Percentiles rank a stretch among this genome's conserved stretches.
phyloP scores from a whole-genome alignment of 2,329 filamentous ascomycete genomes.

The Fusarium sacchari region DNA sequence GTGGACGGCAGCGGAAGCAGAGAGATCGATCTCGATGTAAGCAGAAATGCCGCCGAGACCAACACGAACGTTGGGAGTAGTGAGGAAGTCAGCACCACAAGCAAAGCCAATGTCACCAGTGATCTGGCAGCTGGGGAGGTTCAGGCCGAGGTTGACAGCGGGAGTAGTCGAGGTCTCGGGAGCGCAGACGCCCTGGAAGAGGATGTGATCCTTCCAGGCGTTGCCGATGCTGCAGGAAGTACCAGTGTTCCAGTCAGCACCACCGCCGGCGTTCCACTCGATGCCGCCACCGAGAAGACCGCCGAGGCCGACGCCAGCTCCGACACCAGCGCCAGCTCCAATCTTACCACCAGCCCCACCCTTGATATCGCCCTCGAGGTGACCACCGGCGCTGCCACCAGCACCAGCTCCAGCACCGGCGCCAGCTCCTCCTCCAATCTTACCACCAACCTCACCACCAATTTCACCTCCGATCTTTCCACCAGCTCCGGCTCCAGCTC shows the following conservation, averaged over 20 bases:
- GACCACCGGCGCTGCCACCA: neutral
- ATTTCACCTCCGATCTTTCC: neutral
- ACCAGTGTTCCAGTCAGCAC: slow-evolving; percentile 6
- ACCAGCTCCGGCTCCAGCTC: neutral
- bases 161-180: slow-evolving; percentile 30
- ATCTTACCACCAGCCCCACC: neutral
- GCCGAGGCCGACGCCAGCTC: neutral
- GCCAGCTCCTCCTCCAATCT: neutral
- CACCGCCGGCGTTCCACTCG: slow-evolving; percentile 9
- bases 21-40: slow-evolving; percentile 61
- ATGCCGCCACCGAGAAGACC: slow-evolving; percentile 11
- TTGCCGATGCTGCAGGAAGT: slow-evolving; percentile 31
- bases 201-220: slow-evolving; percentile 27
- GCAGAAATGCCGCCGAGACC: slow-evolving; percentile 62
- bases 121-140: slow-evolving; percentile 51
- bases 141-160: slow-evolving; percentile 39
- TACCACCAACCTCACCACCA: neutral
- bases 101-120: slow-evolving; percentile 58
- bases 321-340: neutral
- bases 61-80: slow-evolving; percentile 55
- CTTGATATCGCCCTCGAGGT: neutral
- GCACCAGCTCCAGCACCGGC: neutral
- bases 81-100: slow-evolving; percentile 53
- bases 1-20: slow-evolving; percentile 55
- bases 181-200: slow-evolving; percentile 34